These are phyloP conservation scores for Claviceps fusiformis DNA, from an alignment of 2,329 filamentous ascomycete genomes.

Conservation along the genomic window DNA sequence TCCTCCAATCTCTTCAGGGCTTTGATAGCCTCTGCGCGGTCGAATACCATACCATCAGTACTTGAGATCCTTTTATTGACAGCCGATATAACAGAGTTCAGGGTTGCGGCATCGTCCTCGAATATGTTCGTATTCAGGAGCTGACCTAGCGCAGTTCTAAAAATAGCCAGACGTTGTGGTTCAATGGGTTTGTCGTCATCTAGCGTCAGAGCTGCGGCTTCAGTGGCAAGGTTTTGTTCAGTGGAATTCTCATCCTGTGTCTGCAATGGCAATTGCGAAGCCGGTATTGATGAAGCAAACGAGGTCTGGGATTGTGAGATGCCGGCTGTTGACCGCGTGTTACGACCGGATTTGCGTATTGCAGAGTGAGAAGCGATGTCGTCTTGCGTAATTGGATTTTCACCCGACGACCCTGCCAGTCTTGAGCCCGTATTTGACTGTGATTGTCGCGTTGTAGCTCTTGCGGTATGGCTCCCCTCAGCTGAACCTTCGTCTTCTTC, in stretches of 20 bases:
- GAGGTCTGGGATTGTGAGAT: conserved; percentile 39
- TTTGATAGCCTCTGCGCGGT: conserved; percentile 56
- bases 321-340: conserved; percentile 21
- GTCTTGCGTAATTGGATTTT: neutral
- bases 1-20: conserved; percentile 71
- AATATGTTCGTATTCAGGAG: conserved; percentile 76
- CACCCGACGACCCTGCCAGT: conserved; percentile 1
- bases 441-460: conserved; percentile 12
- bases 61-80: conserved; percentile 60
- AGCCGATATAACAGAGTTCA: conserved; percentile 60
- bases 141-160: conserved; percentile 71
- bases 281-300: conserved; percentile 66
- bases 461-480: conserved; percentile 23
- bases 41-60: conserved; percentile 46
- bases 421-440: neutral
- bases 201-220: conserved; percentile 28
- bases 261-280: conserved; percentile 49
- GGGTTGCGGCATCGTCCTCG: conserved; percentile 66
- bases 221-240: conserved; percentile 30
- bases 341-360: conserved; percentile 28
- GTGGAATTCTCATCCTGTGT: conserved; percentile 28
- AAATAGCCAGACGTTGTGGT: conserved; percentile 51
- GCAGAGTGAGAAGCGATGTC: conserved; percentile 12
- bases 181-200: conserved; percentile 37
- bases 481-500: conserved; percentile 48